Evolutionary conservation across 2,329 filamentous ascomycete genomes (phyloP), one percentile per base, ranked within the genome.

Genomic region (Phaeosphaeriaceae sp.): DNA sequence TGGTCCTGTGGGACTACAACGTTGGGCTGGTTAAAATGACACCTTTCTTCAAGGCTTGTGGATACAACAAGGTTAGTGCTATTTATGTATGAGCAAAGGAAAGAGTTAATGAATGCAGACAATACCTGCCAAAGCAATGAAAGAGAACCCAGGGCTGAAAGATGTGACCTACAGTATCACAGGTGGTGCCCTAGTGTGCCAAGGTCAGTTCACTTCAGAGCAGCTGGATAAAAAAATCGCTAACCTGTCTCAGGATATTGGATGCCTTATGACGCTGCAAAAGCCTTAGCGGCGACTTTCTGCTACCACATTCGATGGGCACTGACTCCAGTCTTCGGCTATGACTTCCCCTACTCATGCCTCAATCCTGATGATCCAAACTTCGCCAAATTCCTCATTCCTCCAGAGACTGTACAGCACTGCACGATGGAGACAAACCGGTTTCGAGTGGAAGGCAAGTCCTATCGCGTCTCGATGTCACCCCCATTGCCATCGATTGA

Each of bases 1-100:
- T 83, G 1, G 86, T 97, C 52, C 92, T 97, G 84, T 99, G 94
- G 94, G 94, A 99, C 73, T 97, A 97, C 77, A 93, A 95, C 63
- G 85, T 93, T 54, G 94, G 94, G 7, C 86, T 97, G 23, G 92
- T 97, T 54, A 87, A 93, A 54, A 95, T 96, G 74, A 97, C 92
- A 2, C 89, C 92, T 21, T 90, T 97, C 69, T 97, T 97, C 82
- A 96, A 96, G 73, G 92, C 89, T 59, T 87, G 87, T 70, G 86
- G 88, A 56, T 93, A 93, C 68, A 83, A 87, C 57, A 99, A 99
- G 85, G 93, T 92, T 70, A 67, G 79, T 64, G 30, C 28, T 3
- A 17, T 13, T 3, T 7, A 26, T 18, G 15, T 29, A 8, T 6
- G 12, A 32, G 12, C 29, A 26, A 3, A 4, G 7, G 11, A 16